Evolutionary conservation across 257 asterid genomes (phyloP).

Genomic region (Solanum chiquidenum): DNA sequence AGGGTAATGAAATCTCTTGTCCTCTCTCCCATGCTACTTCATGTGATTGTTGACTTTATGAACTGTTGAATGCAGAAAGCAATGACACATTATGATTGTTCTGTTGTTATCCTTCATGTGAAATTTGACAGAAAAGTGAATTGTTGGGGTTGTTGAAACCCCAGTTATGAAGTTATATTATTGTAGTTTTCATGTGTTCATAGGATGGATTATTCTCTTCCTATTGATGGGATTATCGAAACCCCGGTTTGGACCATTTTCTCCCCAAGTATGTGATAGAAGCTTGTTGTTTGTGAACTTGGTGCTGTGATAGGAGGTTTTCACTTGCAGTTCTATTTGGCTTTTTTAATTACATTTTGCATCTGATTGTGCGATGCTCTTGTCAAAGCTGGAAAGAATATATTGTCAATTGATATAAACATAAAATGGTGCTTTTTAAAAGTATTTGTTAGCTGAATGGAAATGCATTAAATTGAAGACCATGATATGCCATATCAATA

Average conservation of each 20-base stretch:
- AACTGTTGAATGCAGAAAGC: background rate
- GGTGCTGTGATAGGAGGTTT: background rate
- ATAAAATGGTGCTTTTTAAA: background rate
- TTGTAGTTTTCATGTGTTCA: background rate
- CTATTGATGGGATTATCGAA: background rate
- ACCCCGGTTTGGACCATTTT: background rate
- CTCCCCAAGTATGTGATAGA: background rate
- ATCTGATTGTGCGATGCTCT: background rate
- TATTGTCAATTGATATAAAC: background rate
- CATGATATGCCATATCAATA: background rate
- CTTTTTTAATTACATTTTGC: background rate
- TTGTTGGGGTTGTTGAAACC: background rate
- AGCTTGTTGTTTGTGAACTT: background rate
- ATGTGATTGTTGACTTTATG: background rate
- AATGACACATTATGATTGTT: background rate
- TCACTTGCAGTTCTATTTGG: background rate
- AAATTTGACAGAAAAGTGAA: background rate
- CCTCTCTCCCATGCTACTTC: background rate
- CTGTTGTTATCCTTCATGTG: background rate
- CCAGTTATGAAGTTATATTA: background rate
- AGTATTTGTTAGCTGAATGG: background rate
- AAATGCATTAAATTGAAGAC: background rate
- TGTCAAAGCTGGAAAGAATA: background rate
- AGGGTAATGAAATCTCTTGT: conserved; percentile 41
- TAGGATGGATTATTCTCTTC: background rate